phyloP scores from a whole-genome alignment of 163 green algal genomes.

The Botryococcus braunii region DNA sequence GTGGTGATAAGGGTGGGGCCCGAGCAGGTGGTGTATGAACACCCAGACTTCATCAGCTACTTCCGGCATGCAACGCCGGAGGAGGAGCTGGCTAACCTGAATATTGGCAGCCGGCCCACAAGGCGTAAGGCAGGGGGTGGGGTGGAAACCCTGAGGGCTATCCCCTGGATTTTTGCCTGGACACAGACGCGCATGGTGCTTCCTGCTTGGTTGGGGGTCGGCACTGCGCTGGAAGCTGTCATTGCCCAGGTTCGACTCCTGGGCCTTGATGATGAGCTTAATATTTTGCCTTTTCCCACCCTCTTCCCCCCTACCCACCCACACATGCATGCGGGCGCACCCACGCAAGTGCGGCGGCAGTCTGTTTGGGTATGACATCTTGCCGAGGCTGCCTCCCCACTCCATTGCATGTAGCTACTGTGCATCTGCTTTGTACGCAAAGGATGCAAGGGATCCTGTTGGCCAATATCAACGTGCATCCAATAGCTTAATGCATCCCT shows the following conservation, averaged over 20 bases:
- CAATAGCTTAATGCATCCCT: no score
- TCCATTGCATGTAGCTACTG: no score
- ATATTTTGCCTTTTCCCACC: no score
- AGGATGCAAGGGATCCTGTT: no score
- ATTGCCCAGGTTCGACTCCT: constrained; percentile 8
- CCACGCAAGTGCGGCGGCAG: no score
- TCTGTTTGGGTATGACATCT: no score
- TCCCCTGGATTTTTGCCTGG: constrained; percentile 99
- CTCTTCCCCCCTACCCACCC: no score
- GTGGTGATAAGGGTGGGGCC: background rate
- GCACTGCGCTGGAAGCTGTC: constrained; percentile 30
- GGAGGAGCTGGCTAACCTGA: constrained; percentile 86
- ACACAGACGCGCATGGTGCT: constrained; percentile 92
- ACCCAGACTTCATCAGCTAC: constrained; percentile 81
- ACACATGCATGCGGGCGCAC: no score
- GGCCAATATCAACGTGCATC: no score
- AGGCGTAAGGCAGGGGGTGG: constrained; percentile 58
- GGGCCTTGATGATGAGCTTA: no score
- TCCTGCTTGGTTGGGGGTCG: constrained; percentile 93
- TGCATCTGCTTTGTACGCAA: no score
- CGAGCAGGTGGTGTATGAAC: constrained; percentile 57
- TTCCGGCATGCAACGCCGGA: constrained; percentile 83
- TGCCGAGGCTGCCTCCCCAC: no score
- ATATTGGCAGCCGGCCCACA: constrained; percentile 88
- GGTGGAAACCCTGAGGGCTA: constrained; percentile 87